Conservation (phyloP, 2,329 filamentous ascomycete genomes). For the Ceratocystis colombiana region DNA sequence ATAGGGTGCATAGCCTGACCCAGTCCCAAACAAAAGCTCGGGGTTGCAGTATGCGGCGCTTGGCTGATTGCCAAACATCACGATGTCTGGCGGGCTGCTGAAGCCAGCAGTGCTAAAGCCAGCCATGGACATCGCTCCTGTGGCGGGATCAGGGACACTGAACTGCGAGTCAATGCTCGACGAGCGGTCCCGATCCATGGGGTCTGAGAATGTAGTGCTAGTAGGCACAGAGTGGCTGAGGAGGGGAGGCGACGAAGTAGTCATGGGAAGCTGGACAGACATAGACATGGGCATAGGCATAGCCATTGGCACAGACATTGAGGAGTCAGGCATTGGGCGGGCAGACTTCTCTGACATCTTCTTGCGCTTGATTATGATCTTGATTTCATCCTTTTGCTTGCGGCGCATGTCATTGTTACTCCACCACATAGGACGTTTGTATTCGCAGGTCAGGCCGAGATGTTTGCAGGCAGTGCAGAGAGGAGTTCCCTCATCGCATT, state of each 20-base stretch:
- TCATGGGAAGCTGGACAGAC: constrained; percentile 16
- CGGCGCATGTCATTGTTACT: constrained; percentile 79
- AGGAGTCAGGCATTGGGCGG: constrained; percentile 43
- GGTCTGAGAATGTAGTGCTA: constrained; percentile 68
- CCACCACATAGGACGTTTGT: constrained; percentile 97
- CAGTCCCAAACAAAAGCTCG: constrained; percentile 34
- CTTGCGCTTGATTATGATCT: constrained; percentile 93
- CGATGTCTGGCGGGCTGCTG: constrained; percentile 49
- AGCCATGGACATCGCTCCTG: constrained; percentile 5
- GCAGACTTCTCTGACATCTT: constrained; percentile 82
- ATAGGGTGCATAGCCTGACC: constrained; percentile 57
- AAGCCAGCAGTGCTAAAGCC: constrained; percentile 48
- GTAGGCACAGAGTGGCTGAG: constrained; percentile 74
- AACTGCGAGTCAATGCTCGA: constrained; percentile 73
- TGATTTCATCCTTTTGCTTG: constrained; percentile 87
- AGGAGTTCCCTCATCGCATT: constrained; percentile 56
- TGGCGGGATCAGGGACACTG: constrained; percentile 37
- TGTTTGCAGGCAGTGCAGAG: constrained; percentile 57
- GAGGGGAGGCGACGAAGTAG: constrained; percentile 58
- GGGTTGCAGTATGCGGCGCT: constrained; percentile 16
- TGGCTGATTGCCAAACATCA: constrained; percentile 50
- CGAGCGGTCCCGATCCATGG: constrained; percentile 60
- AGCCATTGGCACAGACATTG: constrained; percentile 14
- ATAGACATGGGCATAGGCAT: constrained; percentile 9
- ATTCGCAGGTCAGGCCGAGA: constrained; percentile 82